Base-by-base conservation (phyloP, 805 yeast genomes). In the Zygosaccharomyces siamensis region DNA sequence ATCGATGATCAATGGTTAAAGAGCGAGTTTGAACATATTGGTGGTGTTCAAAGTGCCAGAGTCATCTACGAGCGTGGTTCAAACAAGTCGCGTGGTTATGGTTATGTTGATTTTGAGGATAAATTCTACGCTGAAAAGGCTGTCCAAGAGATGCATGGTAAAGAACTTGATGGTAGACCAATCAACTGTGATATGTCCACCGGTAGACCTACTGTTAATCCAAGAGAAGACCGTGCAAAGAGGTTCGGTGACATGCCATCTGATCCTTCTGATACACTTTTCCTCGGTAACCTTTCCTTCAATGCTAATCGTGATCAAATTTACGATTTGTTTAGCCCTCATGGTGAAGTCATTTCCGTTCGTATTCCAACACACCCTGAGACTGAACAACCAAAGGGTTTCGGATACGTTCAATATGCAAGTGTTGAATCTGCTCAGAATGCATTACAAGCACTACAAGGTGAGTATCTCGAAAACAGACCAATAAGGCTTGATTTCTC, bases 341-440 rank as follows among this genome's bases (percentile, higher is more conserved):
- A 79, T 70, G 98, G 97, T 68, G 77, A 79, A 54, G 88, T 93
- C 53, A 73, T 89, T 48, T 87, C 95, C 54, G 90, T 89, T 61
- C 85, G 99, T 77, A 76, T 93, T 59, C 99, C 99, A 71, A 92
- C 98, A 39, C 95, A 93, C 75, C 97, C 97, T 66, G 98, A 92
- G 72, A 90, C 98, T 57, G 95, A 89, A 71, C 97, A 92, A 76
- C 95, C 96, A 72, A 93, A 93, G 81, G 99, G 99, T 60, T 93
- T 93, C 75, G 99, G 98, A 59, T 93, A 93, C 73, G 97, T 92
- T 50, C 98, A 93, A 75, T 92, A 80, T 68, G 76, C 86, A 40
- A 77, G 84, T 50, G 76, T 86, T 56, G 98, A 90, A 39, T 96
- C 88, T 70, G 97, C 99, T 60, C 80, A 84, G 72, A 79, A 83